Evolutionary conservation across 176 grass and related monocot species (phyloP).

Genomic region (Carex kokanica): DNA sequence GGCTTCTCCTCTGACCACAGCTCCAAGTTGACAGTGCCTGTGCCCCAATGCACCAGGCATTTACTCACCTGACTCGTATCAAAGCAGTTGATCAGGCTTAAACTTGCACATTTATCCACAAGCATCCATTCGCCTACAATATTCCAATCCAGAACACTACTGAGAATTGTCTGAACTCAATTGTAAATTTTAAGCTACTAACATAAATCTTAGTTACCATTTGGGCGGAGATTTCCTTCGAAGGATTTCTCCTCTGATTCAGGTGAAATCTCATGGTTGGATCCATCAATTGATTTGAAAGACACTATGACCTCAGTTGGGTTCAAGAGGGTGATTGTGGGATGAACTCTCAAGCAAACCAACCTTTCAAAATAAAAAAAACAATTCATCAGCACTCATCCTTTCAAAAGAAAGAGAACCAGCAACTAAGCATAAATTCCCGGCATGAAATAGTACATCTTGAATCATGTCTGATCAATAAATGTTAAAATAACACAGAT

Average conservation of each 20-base stretch:
- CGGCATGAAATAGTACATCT: neutral
- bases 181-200: neutral
- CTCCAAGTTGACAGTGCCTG: slow-evolving; percentile 71
- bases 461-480: neutral
- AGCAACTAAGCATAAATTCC: neutral
- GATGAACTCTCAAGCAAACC: slow-evolving; percentile 94
- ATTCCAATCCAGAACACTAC: neutral
- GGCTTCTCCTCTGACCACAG: slow-evolving; percentile 88
- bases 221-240: slow-evolving; percentile 67
- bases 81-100: slow-evolving; percentile 68
- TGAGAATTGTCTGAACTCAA: neutral
- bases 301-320: slow-evolving; percentile 72
- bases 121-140: slow-evolving; percentile 80
- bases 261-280: slow-evolving; percentile 47
- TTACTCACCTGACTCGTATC: slow-evolving; percentile 57
- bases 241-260: slow-evolving; percentile 54
- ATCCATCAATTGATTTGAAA: slow-evolving; percentile 68
- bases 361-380: slow-evolving; percentile 47
- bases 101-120: slow-evolving; percentile 64
- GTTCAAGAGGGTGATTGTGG: slow-evolving; percentile 76
- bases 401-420: neutral
- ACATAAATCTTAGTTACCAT: slow-evolving; percentile 42
- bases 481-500: neutral
- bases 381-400: neutral
- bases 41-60: slow-evolving; percentile 80